Evolutionary conservation across 2,329 filamentous ascomycete genomes (phyloP).

Genomic region (Diaporthe sp.): DNA sequence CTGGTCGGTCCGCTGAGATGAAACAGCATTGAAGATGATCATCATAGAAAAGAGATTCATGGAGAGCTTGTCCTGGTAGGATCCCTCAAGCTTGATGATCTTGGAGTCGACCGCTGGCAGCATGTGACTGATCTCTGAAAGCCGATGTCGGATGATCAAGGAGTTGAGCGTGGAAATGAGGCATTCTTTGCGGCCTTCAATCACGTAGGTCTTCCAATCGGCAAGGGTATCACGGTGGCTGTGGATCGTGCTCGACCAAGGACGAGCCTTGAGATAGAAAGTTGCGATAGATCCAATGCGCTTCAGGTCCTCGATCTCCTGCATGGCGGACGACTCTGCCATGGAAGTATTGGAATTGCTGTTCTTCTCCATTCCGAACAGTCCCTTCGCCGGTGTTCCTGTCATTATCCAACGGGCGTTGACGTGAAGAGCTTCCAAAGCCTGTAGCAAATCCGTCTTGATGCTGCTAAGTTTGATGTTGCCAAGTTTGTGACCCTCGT

Average conservation of each 20-base stretch:
- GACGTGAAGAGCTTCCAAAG: conserved; percentile 68
- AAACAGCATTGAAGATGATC: conserved; percentile 87
- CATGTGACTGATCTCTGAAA: conserved; percentile 76
- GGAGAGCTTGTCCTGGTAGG: conserved; percentile 85
- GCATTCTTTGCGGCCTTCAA: conserved; percentile 73
- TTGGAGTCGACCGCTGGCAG: conserved; percentile 82
- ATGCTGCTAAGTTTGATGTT: conserved; percentile 66
- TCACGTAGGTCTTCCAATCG: conserved; percentile 81
- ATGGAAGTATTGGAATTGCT: conserved; percentile 26
- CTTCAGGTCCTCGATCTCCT: conserved; percentile 75
- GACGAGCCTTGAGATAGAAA: conserved; percentile 81
- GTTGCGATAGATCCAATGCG: conserved; percentile 75
- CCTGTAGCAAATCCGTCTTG: conserved; percentile 68
- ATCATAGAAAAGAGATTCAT: conserved; percentile 89
- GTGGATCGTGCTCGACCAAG: conserved; percentile 77
- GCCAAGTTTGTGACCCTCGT: conserved; percentile 90
- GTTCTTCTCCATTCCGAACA: conserved; percentile 78
- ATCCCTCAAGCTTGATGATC: conserved; percentile 81
- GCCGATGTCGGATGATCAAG: conserved; percentile 84
- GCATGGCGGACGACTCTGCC: conserved; percentile 57
- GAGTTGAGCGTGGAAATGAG: conserved; percentile 80
- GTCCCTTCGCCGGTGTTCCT: conserved; percentile 87
- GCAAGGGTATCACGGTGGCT: conserved; percentile 70
- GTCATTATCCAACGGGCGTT: conserved; percentile 90
- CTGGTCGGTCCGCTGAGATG: conserved; percentile 84